Conservation (phyloP, 495 filamentous ascomycete genomes). For the Lasiosphaeriaceae sp. region DNA sequence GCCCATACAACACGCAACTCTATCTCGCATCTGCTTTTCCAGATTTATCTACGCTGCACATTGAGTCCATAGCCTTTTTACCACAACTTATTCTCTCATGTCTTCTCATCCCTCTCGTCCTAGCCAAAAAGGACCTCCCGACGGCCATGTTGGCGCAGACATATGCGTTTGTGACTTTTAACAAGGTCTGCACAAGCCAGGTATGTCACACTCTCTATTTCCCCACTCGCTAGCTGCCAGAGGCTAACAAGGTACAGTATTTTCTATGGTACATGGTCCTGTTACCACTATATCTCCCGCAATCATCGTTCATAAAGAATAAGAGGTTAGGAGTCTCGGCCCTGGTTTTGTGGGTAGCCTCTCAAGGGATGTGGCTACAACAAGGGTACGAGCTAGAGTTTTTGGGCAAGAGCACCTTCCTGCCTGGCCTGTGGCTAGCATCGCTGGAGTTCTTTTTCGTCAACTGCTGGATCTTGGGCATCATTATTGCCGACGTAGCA, state of each 20-base stretch:
- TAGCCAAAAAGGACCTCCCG: conserved; percentile 81
- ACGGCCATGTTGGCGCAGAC: conserved; percentile 97
- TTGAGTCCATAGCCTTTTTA: conserved; percentile 81
- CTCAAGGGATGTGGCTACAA: conserved; percentile 78
- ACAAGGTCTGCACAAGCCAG: conserved; percentile 98
- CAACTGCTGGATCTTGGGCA: conserved; percentile 81
- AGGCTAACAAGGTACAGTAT: conserved; percentile 55
- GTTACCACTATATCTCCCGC: conserved; percentile 83
- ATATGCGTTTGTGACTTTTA: conserved; percentile 94
- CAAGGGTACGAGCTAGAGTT: conserved; percentile 89
- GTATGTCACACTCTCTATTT: conserved; percentile 41
- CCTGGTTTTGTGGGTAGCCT: conserved; percentile 64
- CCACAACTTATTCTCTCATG: conserved; percentile 80
- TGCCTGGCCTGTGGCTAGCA: conserved; percentile 75
- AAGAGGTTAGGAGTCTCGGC: conserved; percentile 59
- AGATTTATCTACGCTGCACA: conserved; percentile 34
- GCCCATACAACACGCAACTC: conserved; percentile 87
- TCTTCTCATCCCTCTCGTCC: conserved; percentile 66
- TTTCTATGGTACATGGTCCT: conserved; percentile 97
- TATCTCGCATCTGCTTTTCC: conserved; percentile 70
- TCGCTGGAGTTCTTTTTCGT: conserved; percentile 76
- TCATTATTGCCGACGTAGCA: conserved; percentile 66
- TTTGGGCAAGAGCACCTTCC: conserved; percentile 75
- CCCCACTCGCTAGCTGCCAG: not conserved
- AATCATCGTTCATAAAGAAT: conserved; percentile 61